Conservation (phyloP, 2,329 filamentous ascomycete genomes). For the Fusarium nygamai region DNA sequence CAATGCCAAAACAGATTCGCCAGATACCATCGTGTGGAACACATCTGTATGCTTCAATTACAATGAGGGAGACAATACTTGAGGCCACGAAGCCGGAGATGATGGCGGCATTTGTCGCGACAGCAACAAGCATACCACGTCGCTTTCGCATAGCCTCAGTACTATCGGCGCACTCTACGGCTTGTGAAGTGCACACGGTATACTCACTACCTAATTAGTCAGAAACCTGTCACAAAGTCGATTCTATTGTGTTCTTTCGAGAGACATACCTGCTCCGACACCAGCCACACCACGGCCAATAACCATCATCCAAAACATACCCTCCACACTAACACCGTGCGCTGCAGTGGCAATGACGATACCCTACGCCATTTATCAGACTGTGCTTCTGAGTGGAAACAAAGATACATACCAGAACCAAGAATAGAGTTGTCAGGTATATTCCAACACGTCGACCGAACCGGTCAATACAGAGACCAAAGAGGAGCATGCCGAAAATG, state of each 20-base stretch:
- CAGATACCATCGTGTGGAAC: not conserved
- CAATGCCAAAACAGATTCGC: not conserved
- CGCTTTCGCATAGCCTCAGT: not conserved
- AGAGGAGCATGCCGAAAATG: not conserved
- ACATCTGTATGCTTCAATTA: not conserved
- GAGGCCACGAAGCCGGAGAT: not conserved
- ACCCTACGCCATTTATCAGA: not conserved
- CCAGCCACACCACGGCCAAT: not conserved
- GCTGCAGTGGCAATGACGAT: not conserved
- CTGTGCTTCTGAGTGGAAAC: rapidly evolving
- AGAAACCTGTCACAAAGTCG: too few relatives aligned
- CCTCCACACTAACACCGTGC: not conserved
- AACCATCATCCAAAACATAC: constrained; percentile 2
- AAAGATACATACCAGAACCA: not conserved
- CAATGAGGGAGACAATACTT: not conserved
- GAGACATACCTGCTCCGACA: not conserved
- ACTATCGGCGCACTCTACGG: not conserved
- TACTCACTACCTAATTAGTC: not conserved
- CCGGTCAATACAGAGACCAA: not conserved
- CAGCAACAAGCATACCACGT: not conserved
- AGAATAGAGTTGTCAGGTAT: not conserved
- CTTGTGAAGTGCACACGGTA: not conserved
- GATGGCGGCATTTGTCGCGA: not conserved
- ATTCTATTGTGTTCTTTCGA: too few relatives aligned
- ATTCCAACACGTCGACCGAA: not conserved